Base-by-base conservation (phyloP, 352 stramenopile species). In the Phytophthora foliorum region DNA sequence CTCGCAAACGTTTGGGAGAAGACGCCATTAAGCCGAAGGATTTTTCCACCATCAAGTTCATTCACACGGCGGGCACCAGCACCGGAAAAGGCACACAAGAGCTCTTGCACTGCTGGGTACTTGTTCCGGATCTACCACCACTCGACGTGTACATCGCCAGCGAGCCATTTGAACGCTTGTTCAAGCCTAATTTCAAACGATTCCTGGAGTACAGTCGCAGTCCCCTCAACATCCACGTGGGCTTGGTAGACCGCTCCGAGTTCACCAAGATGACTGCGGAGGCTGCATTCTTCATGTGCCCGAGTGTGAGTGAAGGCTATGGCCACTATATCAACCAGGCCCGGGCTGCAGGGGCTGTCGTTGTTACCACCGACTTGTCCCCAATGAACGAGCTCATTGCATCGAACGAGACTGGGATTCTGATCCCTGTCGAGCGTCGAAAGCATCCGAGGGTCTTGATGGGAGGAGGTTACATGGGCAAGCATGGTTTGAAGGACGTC, bases 281-380 rank as follows among this genome's bases (percentile, higher is more conserved):
- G 19, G 48, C 79, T 2, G 41, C 79, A 14, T 86, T 82, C 48
- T 79, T 93, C 49, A 68, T 91, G 57, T 90, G 77, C 60, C 69
- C 85, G 29, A 93, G 85, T 42, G 25, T 39, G 1, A 78, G 72
- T 32, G 84, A 93, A 77, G 83, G 81, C 3, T 92, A 87, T 50
- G 82, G 83, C 13, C 83, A 91, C 66, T 86, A 86, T 57, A 86
- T 92, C 56, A 92, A 92, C 59, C 83, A 92, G 39, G 83, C 78
- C 1, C 75, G 81, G 3, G 81, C 83, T 3, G 41, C 77, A 24
- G 78, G 83, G 1, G 80, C 59, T 17, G 60, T 90, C 9, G 61
- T 90, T 10, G 38, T 92, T 34, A 81, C 83, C 0, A 84, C 83
- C 0, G 70, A 90, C 39, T 51, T 78, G 13, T 70, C 77, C 17